Conservation (phyloP, 257 asterid genomes). For the Scutellaria baicalensis region DNA sequence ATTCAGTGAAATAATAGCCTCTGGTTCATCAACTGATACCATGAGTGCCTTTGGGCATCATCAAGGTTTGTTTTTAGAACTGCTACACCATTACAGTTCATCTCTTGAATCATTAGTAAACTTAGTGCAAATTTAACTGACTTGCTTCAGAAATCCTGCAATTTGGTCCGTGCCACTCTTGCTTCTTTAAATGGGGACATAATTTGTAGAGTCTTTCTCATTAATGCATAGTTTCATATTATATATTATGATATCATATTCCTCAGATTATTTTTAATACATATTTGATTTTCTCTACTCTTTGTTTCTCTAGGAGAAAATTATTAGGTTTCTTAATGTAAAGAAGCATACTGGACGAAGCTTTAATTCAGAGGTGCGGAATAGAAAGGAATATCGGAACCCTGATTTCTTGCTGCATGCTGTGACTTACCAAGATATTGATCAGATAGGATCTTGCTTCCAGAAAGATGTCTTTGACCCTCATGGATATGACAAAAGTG, state of each 20-base stretch:
- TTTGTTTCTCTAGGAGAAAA: conserved; percentile 49
- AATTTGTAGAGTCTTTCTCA: neutral
- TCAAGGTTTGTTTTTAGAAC: neutral
- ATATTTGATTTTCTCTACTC: neutral
- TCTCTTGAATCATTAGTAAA: neutral
- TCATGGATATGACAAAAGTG: conserved; percentile 95
- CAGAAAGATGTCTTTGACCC: conserved; percentile 91
- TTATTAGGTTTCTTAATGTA: conserved; percentile 56
- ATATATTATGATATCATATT: neutral
- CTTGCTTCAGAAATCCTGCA: neutral
- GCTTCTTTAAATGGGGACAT: neutral
- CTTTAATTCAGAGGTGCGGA: conserved; percentile 93
- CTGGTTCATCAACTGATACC: neutral
- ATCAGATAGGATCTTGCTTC: conserved; percentile 96
- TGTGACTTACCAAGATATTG: conserved; percentile 90
- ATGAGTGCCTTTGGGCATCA: no score
- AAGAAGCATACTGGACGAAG: conserved; percentile 73
- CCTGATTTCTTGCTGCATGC: conserved; percentile 97
- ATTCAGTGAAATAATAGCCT: neutral
- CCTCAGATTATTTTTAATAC: neutral
- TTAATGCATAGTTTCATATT: neutral
- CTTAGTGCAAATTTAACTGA: neutral
- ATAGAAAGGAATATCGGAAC: conserved; percentile 89
- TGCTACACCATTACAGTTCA: neutral
- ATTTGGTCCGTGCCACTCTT: neutral